Conservation (phyloP, 1,284 basidiomycete species). For the Puccinia triticina region DNA sequence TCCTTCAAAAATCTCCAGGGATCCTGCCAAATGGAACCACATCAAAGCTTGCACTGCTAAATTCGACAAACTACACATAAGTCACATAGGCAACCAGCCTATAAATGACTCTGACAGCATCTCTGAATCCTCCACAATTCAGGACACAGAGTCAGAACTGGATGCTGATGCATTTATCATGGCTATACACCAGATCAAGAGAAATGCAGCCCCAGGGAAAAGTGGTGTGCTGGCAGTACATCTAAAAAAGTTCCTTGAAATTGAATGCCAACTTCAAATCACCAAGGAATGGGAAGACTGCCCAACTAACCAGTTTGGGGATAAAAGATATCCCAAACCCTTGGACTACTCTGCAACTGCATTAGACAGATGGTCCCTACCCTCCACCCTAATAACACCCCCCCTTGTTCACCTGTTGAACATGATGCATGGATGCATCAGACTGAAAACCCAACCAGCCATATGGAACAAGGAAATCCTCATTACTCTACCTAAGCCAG, state of each 20-base stretch:
- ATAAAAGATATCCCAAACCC: neutral
- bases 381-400: neutral
- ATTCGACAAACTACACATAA: neutral
- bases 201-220: conserved; percentile 16
- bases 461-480: conserved; percentile 22
- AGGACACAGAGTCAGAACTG: neutral
- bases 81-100: neutral
- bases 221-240: conserved; percentile 21
- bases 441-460: neutral
- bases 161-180: neutral
- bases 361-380: neutral
- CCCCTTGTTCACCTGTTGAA: neutral
- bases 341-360: conserved; percentile 7
- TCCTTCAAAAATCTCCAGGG: neutral
- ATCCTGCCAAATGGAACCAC: neutral
- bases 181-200: neutral
- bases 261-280: conserved; percentile 20
- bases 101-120: neutral
- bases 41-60: neutral
- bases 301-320: neutral
- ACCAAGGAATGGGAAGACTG: conserved; percentile 3
- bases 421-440: conserved; percentile 2
- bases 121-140: neutral
- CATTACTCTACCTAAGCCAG: conserved; percentile 15
- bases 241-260: conserved; percentile 20